Evolutionary conservation across 108 stramenopile genomes (phyloP), one percentile per base, ranked within the genome.

Genomic region (Mediolabrus comicus): DNA sequence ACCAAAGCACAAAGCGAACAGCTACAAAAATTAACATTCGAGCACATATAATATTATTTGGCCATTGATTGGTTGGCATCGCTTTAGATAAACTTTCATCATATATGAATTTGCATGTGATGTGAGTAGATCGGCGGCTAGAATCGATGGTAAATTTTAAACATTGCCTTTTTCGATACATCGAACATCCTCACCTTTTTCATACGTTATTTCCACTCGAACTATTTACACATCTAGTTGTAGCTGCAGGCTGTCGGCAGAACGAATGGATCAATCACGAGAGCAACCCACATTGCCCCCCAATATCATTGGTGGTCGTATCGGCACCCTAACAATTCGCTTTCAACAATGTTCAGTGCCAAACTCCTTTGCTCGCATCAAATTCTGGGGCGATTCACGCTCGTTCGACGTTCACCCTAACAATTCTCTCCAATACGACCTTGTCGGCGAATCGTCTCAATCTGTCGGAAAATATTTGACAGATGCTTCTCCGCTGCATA

Each of bases 1-100:
- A 51, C 98, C 98, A 17, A 98, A 99, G 77, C 95, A 97, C 79
- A 92, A 95, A 67, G 90, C 97, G 13, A 94, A 85, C 59, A 65
- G 75, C 14, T 96, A 94, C 59, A 35, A 62, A 17, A 13, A 38
- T 8, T 3, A 13, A 38, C 14, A 38, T 38, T 38, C 10, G 6
- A 10, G 7, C 36, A 11, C 11, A 38, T 10, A 38, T 10, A 38
- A 13, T 13, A n/a, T n/a, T n/a, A n/a, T n/a, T n/a, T n/a, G n/a
- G n/a, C n/a, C n/a, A n/a, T n/a, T n/a, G n/a, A n/a, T n/a, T n/a
- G n/a, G n/a, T n/a, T n/a, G n/a, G n/a, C n/a, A n/a, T n/a, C n/a
- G n/a, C n/a, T n/a, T n/a, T n/a, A n/a, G n/a, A n/a, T n/a, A n/a
- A n/a, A n/a, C n/a, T n/a, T n/a, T n/a, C n/a, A n/a, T n/a, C n/a